A percentile compares a stretch with the other conserved stretches of the same genome.
Conservation (phyloP, 2,329 filamentous ascomycete species). For the Colletotrichum trifolii region DNA sequence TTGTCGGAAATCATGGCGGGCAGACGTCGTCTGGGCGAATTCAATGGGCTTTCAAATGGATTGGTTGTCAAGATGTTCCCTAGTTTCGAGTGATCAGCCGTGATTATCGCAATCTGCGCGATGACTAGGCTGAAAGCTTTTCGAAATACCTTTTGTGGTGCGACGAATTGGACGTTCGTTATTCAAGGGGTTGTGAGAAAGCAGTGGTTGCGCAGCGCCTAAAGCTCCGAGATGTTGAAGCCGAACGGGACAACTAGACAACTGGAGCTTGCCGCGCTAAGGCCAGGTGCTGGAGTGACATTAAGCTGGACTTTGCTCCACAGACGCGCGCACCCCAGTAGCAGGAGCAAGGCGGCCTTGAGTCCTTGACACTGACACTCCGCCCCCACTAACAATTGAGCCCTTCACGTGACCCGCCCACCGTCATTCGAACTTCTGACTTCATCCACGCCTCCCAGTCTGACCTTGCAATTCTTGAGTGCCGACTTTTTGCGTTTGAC, state of each 20-base stretch:
- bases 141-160: neutral
- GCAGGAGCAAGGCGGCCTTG: conserved; percentile 1
- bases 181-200: no score
- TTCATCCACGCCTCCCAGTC: conserved; percentile 34
- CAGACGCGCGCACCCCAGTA: conserved; percentile 35
- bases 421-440: conserved; percentile 33
- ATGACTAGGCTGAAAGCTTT: no score
- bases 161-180: neutral
- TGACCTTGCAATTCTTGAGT: conserved; percentile 8
- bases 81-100: neutral
- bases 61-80: conserved; percentile 27
- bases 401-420: conserved; percentile 37
- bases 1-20: conserved; percentile 91
- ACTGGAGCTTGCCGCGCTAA: conserved; percentile 34
- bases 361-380: conserved; percentile 29
- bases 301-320: conserved; percentile 11
- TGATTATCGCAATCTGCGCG: no score
- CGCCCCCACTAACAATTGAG: conserved; percentile 33
- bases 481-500: conserved; percentile 33
- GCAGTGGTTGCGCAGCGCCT: conserved; percentile 9
- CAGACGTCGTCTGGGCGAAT: conserved; percentile 14
- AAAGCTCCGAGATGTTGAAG: conserved; percentile 16
- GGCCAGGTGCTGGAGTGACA: conserved; percentile 18
- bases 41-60: conserved; percentile 36
- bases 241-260: conserved; percentile 34